phyloP scores from a whole-genome alignment of 2,329 filamentous ascomycete genomes.

The Epichloe elymi region DNA sequence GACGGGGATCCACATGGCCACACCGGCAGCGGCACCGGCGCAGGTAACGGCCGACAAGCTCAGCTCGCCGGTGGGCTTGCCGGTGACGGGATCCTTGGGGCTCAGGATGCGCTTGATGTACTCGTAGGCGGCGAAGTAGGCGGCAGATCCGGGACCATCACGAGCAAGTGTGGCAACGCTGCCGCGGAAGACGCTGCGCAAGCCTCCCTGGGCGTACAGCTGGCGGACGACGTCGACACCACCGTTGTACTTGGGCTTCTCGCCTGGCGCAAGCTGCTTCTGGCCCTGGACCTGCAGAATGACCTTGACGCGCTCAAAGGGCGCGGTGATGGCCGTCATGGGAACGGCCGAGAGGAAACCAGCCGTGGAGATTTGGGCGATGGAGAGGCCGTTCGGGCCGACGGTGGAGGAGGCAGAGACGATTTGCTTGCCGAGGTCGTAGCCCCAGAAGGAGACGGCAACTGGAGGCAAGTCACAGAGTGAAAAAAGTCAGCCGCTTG shows the following conservation, averaged over 20 bases:
- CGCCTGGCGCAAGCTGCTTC: constrained; percentile 72
- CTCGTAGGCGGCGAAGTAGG: constrained; percentile 97
- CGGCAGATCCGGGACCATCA: constrained; percentile 83
- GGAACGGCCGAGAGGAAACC: constrained; percentile 97
- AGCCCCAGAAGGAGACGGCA: constrained; percentile 68
- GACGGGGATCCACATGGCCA: constrained; percentile 99
- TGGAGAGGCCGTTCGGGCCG: constrained; percentile 58
- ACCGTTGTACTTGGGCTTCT: constrained; percentile 85
- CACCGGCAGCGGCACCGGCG: constrained; percentile 79
- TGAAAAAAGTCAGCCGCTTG: not conserved
- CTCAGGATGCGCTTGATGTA: constrained; percentile 81
- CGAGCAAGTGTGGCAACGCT: constrained; percentile 81
- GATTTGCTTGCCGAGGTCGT: constrained; percentile 86
- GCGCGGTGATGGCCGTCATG: constrained; percentile 96
- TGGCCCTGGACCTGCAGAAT: constrained; percentile 96
- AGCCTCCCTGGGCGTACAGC: constrained; percentile 79
- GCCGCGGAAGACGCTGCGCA: constrained; percentile 87
- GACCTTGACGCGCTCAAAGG: constrained; percentile 97
- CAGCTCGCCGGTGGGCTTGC: constrained; percentile 61
- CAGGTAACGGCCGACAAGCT: constrained; percentile 71
- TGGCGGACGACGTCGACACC: constrained; percentile 84
- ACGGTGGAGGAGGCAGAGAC: constrained; percentile 57
- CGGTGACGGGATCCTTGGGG: constrained; percentile 61
- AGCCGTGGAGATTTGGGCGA: constrained; percentile 78
- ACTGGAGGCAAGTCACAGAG: constrained; percentile 27